Base-by-base conservation (phyloP, 768 basidiomycete genomes). In the Rhodotorula taiwanensis region DNA sequence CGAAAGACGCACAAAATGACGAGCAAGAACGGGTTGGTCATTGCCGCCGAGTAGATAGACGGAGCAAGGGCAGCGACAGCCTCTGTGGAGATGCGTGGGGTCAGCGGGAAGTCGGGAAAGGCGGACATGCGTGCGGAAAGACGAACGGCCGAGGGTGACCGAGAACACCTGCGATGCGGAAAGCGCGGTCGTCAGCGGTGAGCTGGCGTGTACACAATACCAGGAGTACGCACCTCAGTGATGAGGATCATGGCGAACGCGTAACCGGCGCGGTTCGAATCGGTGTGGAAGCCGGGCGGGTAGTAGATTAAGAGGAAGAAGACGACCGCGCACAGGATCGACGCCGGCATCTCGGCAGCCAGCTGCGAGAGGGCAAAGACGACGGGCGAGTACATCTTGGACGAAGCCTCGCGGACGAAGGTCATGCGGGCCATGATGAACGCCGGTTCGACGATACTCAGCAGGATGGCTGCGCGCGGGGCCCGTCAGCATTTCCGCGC, bases 341-440 rank as follows among this genome's bases (percentile, higher is more conserved):
- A 84, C 75, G 85, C 87, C 0, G 89, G 90, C 58, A 87, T 80
- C 75, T 94, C 89, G 47, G 88, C 85, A 20, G 88, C 73, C 30
- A 92, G 79, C 72, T 92, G 90, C 4, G 85, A 83, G 39, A 88
- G 80, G 34, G 89, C 86, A 73, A 93, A 93, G 27, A 89, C 87
- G 60, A 84, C 84, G 0, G 88, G 85, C 0, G 85, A 87, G 76
- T 92, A 92, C 72, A 92, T 91, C 63, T 86, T 83, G 76, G 86
- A 87, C 4, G 85, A 87, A 0, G 87, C 81, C 77, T 91, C 89
- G 53, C 78, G 74, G 45, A 74, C 41, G 49, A 64, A 72, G 8
- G 66, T 68, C 58, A 61, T 62, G 11, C 71, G 57, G 21, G 51
- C 85, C 74, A 83, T 76, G 71, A 92, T 86, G 78, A 88, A 94